These are phyloP conservation scores for Kodamaea leandrae DNA, from an alignment of 805 yeast genomes.

Conservation along the genomic window DNA sequence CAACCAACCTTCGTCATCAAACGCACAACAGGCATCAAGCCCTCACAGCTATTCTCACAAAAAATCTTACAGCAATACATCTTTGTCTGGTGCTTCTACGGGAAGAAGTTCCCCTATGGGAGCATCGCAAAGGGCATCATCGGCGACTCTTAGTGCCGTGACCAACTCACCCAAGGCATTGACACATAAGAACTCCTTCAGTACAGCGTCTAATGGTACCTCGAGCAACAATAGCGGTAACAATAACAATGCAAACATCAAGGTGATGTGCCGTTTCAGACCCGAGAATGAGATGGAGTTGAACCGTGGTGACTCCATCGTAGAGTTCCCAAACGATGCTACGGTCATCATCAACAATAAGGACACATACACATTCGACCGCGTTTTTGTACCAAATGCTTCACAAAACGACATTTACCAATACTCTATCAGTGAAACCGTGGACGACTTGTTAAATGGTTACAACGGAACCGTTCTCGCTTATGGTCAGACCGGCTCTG, in stretches of 20 bases:
- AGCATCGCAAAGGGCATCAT: background rate
- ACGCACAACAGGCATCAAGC: background rate
- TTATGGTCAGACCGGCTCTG: slow-evolving; percentile 79
- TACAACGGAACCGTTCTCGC: slow-evolving; percentile 75
- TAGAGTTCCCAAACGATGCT: slow-evolving; percentile 23
- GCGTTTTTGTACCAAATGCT: slow-evolving; percentile 52
- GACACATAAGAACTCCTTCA: background rate
- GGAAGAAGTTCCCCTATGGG: background rate
- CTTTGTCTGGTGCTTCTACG: background rate
- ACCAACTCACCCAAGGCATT: background rate
- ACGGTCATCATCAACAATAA: slow-evolving; percentile 28
- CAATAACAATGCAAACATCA: slow-evolving; percentile 39
- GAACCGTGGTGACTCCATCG: slow-evolving; percentile 18
- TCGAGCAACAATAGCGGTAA: background rate
- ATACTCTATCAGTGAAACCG: slow-evolving; percentile 57
- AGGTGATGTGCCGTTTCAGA: slow-evolving; percentile 71
- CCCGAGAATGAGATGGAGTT: slow-evolving; percentile 47
- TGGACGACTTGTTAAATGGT: slow-evolving; percentile 70
- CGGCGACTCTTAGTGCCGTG: no score
- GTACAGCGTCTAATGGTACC: background rate
- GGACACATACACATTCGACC: slow-evolving; percentile 58
- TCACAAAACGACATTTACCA: slow-evolving; percentile 60
- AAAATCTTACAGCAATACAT: background rate
- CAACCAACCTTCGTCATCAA: background rate
- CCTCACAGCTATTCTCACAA: background rate